Percentiles rank a stretch among this genome's conserved stretches.
These are phyloP conservation scores for Penicillium sp. DNA, from an alignment of 2,329 filamentous ascomycete genomes.

Conservation along the genomic window DNA sequence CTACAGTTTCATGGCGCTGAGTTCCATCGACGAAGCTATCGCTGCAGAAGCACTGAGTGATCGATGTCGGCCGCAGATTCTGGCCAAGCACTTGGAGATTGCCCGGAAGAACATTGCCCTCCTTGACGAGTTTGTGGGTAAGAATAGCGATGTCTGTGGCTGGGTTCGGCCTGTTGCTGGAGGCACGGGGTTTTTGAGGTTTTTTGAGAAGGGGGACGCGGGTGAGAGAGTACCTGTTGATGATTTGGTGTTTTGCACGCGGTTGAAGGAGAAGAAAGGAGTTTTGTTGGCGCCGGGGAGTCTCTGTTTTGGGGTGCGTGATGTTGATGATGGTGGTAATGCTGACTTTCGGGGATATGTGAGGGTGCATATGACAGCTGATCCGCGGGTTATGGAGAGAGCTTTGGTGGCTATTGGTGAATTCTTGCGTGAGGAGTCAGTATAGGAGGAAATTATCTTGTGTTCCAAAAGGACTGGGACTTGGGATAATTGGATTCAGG, in stretches of 20 bases:
- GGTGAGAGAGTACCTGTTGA: slow-evolving; percentile 3
- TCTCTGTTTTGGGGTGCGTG: slow-evolving; percentile 11
- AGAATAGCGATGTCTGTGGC: background rate
- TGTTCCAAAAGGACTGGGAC: no score
- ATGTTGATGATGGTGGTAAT: background rate
- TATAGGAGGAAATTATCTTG: slow-evolving; percentile 59
- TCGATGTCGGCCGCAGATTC: slow-evolving; percentile 12
- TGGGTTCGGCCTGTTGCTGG: slow-evolving; percentile 9
- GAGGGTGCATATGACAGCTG: slow-evolving; percentile 14
- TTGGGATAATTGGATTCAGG: no score
- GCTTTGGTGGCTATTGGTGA: slow-evolving; percentile 1
- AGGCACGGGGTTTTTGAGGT: slow-evolving; percentile 13
- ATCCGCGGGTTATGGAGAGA: background rate
- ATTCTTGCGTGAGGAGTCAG: slow-evolving; percentile 53
- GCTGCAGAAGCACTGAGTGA: slow-evolving; percentile 16
- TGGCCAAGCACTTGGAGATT: slow-evolving; percentile 9
- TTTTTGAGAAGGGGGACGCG: background rate
- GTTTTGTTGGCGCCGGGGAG: slow-evolving; percentile 18
- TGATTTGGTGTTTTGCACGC: slow-evolving; percentile 16
- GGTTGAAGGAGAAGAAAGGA: slow-evolving; percentile 5
- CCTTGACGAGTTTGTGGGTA: slow-evolving; percentile 5
- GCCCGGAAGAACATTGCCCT: slow-evolving; percentile 9
- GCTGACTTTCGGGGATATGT: slow-evolving; percentile 15
- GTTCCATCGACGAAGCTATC: slow-evolving; percentile 13
- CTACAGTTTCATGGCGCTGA: slow-evolving; percentile 12